These are phyloP conservation scores for Zea luxurians DNA, from an alignment of 176 grass and related monocot species.

Conservation along the genomic window DNA sequence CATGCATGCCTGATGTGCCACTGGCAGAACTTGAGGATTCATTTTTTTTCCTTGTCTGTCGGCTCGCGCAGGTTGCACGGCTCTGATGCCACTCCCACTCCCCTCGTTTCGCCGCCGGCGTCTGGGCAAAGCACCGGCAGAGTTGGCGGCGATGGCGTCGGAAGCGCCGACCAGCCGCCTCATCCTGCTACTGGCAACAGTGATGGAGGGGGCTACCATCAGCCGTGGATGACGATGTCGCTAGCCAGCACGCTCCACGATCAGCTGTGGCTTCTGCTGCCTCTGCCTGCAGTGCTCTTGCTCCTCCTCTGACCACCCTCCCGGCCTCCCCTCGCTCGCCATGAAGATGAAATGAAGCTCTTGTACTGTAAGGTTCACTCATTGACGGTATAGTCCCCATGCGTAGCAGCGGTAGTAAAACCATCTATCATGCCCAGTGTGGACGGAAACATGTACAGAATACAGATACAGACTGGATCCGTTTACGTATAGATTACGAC, in stretches of 20 bases:
- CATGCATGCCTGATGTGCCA: background rate
- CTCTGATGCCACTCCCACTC: slow-evolving; percentile 17
- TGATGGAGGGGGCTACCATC: background rate
- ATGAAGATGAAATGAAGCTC: background rate
- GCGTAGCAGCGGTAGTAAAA: background rate
- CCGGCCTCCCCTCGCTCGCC: background rate
- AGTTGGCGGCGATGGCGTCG: background rate
- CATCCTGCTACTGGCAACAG: too few species aligned
- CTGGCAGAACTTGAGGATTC: background rate
- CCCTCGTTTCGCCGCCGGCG: background rate
- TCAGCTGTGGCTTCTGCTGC: background rate
- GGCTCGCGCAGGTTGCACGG: slow-evolving; percentile 40
- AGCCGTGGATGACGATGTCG: slow-evolving; percentile 27
- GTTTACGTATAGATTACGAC: background rate
- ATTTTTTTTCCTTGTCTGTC: background rate
- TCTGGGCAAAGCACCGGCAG: background rate
- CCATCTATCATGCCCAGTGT: background rate
- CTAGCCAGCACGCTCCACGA: slow-evolving; percentile 20
- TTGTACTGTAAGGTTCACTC: slow-evolving; percentile 24
- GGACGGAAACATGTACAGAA: background rate
- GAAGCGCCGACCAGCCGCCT: too few species aligned
- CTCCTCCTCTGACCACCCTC: slow-evolving; percentile 29
- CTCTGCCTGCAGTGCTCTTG: slow-evolving; percentile 21
- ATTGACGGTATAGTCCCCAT: background rate
- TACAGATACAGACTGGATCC: background rate